Evolutionary conservation across 2,329 filamentous ascomycete species (phyloP), one percentile per base, ranked within the genome.

Genomic region (Mollisiaceae sp.): DNA sequence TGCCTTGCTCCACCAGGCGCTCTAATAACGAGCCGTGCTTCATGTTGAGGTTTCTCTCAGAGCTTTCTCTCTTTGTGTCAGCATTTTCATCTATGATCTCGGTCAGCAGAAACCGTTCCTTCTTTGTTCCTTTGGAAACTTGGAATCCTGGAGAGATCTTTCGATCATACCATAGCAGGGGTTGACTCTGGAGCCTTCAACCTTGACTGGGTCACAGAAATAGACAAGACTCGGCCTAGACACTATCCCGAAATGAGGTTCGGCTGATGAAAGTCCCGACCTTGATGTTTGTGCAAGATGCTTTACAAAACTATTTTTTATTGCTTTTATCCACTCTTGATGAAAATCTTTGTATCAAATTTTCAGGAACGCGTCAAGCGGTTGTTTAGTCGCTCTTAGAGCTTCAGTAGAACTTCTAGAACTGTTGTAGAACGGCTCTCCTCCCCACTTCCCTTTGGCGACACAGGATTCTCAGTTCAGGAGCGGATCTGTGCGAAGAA

Each of bases 341-440:
- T 12, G 27, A 54, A 32, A 54, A 32, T 35, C 22, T 35, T 50
- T 20, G 11, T 43, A 18, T 20, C 20, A 50, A 63, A 35, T 64
- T 61, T 63, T 63, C 63, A 64, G 32, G 56, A 59, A 62, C 61
- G 63, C 67, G 59, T 69, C 65, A 67, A 67, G 58, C 67, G 41
- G 47, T 8, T 61, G 41, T 39, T 62, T 45, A 62, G 58, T 59
- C 41, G 47, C 59, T 18, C 35, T 20, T 57, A 8, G 54, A 39
- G 14, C 8, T 39, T 14, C 36, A 14, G 14, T 8, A 39, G 32
- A 38, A 38, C 39, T 54, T 43, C 55, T 57, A 57, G 52, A 58
- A 62, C 22, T 32, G 27, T 32, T 32, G 27, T 32, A 32, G 27
- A 32, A 32, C 27, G 27, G 15, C 14, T 12, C 52, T 14, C 12